Percentiles rank a stretch among this genome's conserved stretches.
phyloP scores from a whole-genome alignment of 1,284 basidiomycete genomes.

The Apiotrichum sp. region DNA sequence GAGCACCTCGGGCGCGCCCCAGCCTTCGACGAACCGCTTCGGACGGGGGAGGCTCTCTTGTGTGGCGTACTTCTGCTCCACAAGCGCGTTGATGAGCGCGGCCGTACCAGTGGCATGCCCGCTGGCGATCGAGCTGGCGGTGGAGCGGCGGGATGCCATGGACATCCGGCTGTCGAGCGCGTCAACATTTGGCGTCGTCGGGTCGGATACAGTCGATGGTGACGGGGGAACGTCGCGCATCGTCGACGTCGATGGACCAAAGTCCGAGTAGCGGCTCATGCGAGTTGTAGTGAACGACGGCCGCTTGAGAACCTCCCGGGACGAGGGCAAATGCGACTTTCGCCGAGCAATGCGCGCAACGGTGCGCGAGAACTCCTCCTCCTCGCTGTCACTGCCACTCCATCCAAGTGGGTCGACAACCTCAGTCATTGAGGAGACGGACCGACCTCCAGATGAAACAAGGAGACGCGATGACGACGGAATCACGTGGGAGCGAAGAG shows the following conservation, averaged over 20 bases:
- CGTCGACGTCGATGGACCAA: background rate
- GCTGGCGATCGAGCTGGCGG: constrained; percentile 6
- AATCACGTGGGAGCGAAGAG: constrained; percentile 28
- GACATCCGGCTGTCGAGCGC: background rate
- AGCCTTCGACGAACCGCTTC: constrained; percentile 25
- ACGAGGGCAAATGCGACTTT: constrained; percentile 6
- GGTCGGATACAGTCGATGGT: background rate
- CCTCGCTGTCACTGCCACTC: constrained; percentile 37
- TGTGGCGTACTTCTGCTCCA: constrained; percentile 19
- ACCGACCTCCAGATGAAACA: background rate
- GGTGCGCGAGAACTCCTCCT: constrained; percentile 32
- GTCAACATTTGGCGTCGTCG: background rate
- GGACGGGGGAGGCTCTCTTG: constrained; percentile 13
- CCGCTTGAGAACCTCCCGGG: constrained; percentile 8
- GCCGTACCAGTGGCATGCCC: constrained; percentile 9
- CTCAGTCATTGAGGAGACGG: background rate
- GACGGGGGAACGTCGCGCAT: background rate
- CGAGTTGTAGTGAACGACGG: constrained; percentile 9
- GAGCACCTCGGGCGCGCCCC: constrained; percentile 37
- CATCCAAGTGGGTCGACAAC: constrained; percentile 18
- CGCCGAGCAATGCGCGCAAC: constrained; percentile 20
- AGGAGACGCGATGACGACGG: constrained; percentile 19
- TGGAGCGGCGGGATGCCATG: constrained; percentile 9
- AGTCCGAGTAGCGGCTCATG: constrained; percentile 5
- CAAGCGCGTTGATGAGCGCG: constrained; percentile 14